Base-by-base conservation (phyloP, 345 rosid genomes). In the Atalantia buxifolia region DNA sequence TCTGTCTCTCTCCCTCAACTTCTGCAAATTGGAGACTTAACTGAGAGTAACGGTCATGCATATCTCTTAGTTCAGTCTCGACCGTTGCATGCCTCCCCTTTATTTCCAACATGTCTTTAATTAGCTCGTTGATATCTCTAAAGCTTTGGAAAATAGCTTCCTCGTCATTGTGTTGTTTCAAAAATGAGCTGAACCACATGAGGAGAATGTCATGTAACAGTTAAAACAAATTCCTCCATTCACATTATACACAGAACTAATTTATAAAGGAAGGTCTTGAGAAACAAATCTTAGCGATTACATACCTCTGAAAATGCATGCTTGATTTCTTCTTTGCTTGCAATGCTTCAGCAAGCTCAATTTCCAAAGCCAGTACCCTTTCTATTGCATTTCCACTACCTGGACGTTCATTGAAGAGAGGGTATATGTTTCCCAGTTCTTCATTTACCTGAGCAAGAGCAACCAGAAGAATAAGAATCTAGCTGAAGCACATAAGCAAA, bases 1-100 rank as follows among this genome's bases (percentile, higher is more conserved):
- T 96, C 82, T 96, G 99, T 73, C 98, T 91, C 80, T 96, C 99
- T 13, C 99, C 99, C 86, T 96, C 98, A 69, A 94, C 95, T 90
- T 96, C 99, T 7, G 99, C 98, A 83, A 96, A 94, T 65, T 92
- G 94, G 77, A 96, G 98, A 84, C 99, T 96, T 71, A 96, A 83
- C 86, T 92, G 92, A 76, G 98, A 96, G 86, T 94, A 94, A 53
- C 98, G 93, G 45, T 90, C 92, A 25, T 94, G 99, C 97, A 96
- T 96, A 73, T 96, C 99, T 83, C 81, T 90, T 27, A 96, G 94
- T 83, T 96, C 97, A 19, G 88, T 86, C 86, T 94, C 97, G 10
- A 94, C 87, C 5, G 88, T 67, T 19, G 85, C 75, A 66, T 91
- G 88, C 87, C 91, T 90, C 22, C 87, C 97, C 88, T 92, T 96